These are phyloP conservation scores for Dimargaris verticillata DNA, from an alignment of 192 early-diverging fungal genomes.

Conservation along the genomic window DNA sequence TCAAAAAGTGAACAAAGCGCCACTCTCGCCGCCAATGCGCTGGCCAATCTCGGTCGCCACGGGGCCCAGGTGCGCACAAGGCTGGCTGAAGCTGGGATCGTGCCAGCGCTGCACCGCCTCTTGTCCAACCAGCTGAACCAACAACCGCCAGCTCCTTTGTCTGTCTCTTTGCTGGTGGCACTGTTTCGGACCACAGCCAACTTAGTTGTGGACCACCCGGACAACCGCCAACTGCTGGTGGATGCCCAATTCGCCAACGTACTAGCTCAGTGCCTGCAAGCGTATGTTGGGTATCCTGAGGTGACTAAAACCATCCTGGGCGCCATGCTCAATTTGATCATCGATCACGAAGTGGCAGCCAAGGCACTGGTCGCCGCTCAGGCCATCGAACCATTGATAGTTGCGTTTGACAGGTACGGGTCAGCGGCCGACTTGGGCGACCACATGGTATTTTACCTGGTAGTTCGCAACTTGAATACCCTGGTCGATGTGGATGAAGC, in stretches of 20 bases:
- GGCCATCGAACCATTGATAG: background rate
- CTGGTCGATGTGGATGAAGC: background rate
- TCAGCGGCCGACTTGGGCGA: background rate
- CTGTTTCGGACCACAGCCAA: background rate
- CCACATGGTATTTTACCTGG: background rate
- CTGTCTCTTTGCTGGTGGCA: background rate
- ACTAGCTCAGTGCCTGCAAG: background rate
- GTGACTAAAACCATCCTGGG: background rate
- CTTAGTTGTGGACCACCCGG: conserved; percentile 1
- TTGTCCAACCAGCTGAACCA: too few relatives aligned
- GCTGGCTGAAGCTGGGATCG: background rate
- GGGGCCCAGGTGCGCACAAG: background rate
- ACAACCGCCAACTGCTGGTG: background rate
- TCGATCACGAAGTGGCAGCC: background rate
- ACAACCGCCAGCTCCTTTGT: too few relatives aligned
- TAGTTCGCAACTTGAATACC: background rate
- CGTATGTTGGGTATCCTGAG: background rate
- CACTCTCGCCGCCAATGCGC: background rate
- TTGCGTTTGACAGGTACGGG: background rate
- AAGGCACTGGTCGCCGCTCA: background rate
- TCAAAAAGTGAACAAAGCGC: background rate
- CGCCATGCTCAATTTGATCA: background rate
- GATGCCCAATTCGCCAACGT: background rate
- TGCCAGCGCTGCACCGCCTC: too few relatives aligned
- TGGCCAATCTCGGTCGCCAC: conserved; percentile 1